Evolutionary conservation across 1,284 basidiomycete species (phyloP).

Genomic region (Leccinum griseonigrum): DNA sequence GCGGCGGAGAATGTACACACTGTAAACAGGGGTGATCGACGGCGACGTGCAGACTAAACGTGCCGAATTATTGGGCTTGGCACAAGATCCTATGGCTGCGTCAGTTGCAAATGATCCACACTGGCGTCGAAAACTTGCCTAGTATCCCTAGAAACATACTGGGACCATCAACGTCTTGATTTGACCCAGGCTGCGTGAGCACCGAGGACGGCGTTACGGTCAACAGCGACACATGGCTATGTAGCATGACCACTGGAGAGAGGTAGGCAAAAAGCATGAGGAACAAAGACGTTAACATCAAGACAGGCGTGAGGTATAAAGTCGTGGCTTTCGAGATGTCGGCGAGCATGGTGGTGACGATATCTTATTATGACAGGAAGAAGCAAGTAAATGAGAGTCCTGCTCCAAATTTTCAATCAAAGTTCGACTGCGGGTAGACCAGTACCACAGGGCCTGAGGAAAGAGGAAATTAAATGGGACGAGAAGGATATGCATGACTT

Average conservation of each 20-base stretch:
- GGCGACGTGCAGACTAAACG: slow-evolving; percentile 54
- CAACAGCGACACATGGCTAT: slow-evolving; percentile 61
- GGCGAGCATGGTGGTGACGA: slow-evolving; percentile 39
- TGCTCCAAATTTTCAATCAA: slow-evolving; percentile 18
- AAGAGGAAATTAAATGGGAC: neutral
- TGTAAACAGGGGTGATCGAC: slow-evolving; percentile 59
- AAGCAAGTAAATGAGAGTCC: slow-evolving; percentile 10
- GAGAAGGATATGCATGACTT: slow-evolving; percentile 3
- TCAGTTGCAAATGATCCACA: slow-evolving; percentile 3
- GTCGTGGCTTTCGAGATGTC: slow-evolving; percentile 67
- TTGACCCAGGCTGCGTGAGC: slow-evolving; percentile 43
- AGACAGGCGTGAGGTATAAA: slow-evolving; percentile 65
- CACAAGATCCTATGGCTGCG: slow-evolving; percentile 58
- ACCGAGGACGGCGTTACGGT: slow-evolving; percentile 57
- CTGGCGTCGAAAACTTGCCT: slow-evolving; percentile 40
- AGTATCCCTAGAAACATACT: slow-evolving; percentile 65
- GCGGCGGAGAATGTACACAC: slow-evolving; percentile 36
- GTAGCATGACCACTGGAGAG: slow-evolving; percentile 59
- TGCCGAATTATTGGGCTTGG: slow-evolving; percentile 49
- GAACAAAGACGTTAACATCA: slow-evolving; percentile 62
- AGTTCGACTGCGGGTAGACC: slow-evolving; percentile 20
- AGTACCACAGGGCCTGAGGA: slow-evolving; percentile 18
- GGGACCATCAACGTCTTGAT: slow-evolving; percentile 60
- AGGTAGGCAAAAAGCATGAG: slow-evolving; percentile 65
- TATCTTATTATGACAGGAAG: slow-evolving; percentile 2